Conservation (phyloP, 495 filamentous ascomycete genomes). For the Lepidopterella palustris region DNA sequence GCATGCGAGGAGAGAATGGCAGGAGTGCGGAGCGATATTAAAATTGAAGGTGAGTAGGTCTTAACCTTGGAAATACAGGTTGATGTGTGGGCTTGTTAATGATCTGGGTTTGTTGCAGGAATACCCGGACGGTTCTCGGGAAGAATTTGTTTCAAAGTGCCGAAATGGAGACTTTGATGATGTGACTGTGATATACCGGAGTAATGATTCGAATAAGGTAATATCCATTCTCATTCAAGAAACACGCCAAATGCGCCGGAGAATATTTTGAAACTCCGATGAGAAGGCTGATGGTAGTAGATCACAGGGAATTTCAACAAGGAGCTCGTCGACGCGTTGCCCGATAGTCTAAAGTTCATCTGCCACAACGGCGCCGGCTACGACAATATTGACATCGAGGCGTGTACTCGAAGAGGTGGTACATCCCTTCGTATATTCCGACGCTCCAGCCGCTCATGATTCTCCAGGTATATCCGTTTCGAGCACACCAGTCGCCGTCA, state of each 20-base stretch:
- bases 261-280: background rate
- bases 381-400: conserved; percentile 36
- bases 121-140: conserved; percentile 29
- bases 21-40: conserved; percentile 23
- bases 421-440: background rate
- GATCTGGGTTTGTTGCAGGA: conserved; percentile 28
- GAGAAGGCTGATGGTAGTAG: background rate
- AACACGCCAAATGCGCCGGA: too few species aligned
- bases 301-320: conserved; percentile 35
- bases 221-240: background rate
- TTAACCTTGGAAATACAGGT: too few species aligned
- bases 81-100: background rate
- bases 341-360: conserved; percentile 29
- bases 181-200: conserved; percentile 35
- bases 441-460: background rate
- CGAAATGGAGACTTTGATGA: conserved; percentile 30
- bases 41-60: conserved; percentile 28
- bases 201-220: conserved; percentile 32
- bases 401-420: conserved; percentile 29
- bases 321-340: conserved; percentile 32
- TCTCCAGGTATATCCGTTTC: conserved; percentile 24
- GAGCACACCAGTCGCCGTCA: conserved; percentile 35
- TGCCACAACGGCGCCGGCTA: conserved; percentile 38
- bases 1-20: conserved; percentile 34
- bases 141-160: conserved; percentile 34